Evolutionary conservation across 129 eudicot genomes (phyloP).

Genomic region (Arctium minus): DNA sequence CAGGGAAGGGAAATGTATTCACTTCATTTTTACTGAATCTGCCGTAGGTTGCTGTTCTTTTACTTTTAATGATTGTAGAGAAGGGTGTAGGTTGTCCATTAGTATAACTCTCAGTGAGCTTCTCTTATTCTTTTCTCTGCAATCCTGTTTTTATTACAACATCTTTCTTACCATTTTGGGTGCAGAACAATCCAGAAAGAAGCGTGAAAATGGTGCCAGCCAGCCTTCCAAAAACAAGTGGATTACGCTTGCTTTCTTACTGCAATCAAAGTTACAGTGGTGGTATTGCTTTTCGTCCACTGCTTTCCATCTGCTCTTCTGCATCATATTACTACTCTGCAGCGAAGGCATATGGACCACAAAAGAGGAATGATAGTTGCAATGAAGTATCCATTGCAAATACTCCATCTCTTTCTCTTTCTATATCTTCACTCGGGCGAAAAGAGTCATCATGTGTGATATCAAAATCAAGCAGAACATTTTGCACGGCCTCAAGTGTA

Average conservation of each 20-base stretch:
- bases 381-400: not conserved
- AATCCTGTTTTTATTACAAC: not conserved
- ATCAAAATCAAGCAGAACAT: constrained; percentile 12
- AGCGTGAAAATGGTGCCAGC: constrained; percentile 41
- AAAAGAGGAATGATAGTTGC: constrained; percentile 11
- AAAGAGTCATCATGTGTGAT: not conserved
- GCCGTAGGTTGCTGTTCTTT: not conserved
- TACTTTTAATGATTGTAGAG: not conserved
- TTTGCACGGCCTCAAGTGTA: constrained; percentile 34
- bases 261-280: constrained; percentile 30
- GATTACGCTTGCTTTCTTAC: constrained; percentile 36
- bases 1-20: not conserved
- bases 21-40: not conserved
- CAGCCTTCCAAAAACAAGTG: constrained; percentile 40
- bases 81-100: not conserved
- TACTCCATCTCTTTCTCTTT: constrained; percentile 14
- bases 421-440: constrained; percentile 15
- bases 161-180: not conserved
- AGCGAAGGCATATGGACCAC: constrained; percentile 15
- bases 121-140: not conserved
- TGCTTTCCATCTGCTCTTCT: constrained; percentile 13
- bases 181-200: constrained; percentile 6
- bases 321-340: constrained; percentile 21
- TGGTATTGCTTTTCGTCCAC: constrained; percentile 28
- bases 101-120: not conserved